phyloP scores from a whole-genome alignment of 163 green algal genomes.

The Prototheca wickerhamii region DNA sequence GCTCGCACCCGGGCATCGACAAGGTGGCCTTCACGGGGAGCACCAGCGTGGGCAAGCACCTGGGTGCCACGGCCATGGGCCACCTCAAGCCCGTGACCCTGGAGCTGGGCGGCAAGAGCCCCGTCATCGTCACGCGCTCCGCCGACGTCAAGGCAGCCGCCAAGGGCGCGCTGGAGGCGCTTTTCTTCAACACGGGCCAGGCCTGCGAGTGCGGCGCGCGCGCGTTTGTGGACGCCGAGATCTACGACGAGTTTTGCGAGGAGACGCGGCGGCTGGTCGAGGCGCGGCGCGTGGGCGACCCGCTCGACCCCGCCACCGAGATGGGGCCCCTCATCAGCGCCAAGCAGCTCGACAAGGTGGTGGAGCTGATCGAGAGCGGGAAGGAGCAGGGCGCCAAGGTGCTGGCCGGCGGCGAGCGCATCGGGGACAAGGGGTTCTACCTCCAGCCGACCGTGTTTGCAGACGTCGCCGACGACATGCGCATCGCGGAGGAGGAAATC shows the following conservation, averaged over 20 bases:
- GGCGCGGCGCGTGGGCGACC: conserved; percentile 54
- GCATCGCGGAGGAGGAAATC: conserved; percentile 51
- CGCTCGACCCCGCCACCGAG: conserved; percentile 44
- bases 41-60: conserved; percentile 10
- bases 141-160: conserved; percentile 12
- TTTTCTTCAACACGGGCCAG: conserved; percentile 35
- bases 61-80: conserved; percentile 1
- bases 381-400: conserved; percentile 36
- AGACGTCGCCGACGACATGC: conserved; percentile 50
- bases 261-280: conserved; percentile 32
- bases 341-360: conserved; percentile 68
- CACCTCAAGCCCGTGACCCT: conserved; percentile 30
- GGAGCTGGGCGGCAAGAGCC: conserved; percentile 73
- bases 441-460: conserved; percentile 67
- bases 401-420: conserved; percentile 33
- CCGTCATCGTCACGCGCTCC: conserved; percentile 38
- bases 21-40: conserved; percentile 41
- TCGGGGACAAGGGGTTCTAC: conserved; percentile 48
- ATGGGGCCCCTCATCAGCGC: conserved; percentile 52
- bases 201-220: conserved; percentile 45
- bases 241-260: conserved; percentile 63
- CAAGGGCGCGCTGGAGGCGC: conserved; percentile 1
- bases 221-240: conserved; percentile 52
- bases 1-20: conserved; percentile 35
- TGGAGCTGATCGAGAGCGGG: conserved; percentile 52